A percentile compares a stretch with the other conserved stretches of the same genome.
phyloP scores from a whole-genome alignment of 257 asterid genomes.

The Pogostemon cablin region DNA sequence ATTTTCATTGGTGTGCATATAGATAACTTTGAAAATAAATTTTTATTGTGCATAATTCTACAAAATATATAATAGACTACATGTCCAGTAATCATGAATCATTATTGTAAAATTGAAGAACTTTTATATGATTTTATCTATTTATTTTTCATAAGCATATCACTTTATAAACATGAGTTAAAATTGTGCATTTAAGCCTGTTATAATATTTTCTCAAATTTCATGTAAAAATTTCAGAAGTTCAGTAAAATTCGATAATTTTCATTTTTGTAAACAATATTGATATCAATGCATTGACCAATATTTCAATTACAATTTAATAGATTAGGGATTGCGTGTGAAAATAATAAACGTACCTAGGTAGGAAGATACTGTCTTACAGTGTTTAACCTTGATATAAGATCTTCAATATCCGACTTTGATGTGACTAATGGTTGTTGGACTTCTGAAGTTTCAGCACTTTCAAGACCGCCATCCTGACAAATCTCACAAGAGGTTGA shows the following conservation, averaged over 20 bases:
- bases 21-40: too few relatives aligned
- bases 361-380: constrained; percentile 53
- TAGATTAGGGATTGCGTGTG: background rate
- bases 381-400: constrained; percentile 53
- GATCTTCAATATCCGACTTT: constrained; percentile 58
- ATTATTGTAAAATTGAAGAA: background rate
- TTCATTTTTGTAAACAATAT: too few relatives aligned
- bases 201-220: background rate
- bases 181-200: background rate
- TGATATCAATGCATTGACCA: background rate
- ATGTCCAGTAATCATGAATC: background rate
- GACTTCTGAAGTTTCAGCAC: constrained; percentile 43
- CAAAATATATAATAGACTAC: background rate
- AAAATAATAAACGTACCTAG: constrained; percentile 46
- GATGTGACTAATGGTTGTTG: constrained; percentile 50
- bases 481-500: constrained; percentile 29
- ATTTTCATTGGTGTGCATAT: too few relatives aligned
- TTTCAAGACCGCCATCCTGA: constrained; percentile 31
- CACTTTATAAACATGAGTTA: background rate
- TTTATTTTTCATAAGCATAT: background rate
- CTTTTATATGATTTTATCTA: background rate
- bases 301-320: constrained; percentile 8
- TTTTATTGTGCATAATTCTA: background rate
- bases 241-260: too few relatives aligned
- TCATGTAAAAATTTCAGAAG: background rate